Evolutionary conservation across 202 grass and related monocot genomes (phyloP), one percentile per base, ranked within the genome.

Genomic region (Cymbopogon flexuosus): DNA sequence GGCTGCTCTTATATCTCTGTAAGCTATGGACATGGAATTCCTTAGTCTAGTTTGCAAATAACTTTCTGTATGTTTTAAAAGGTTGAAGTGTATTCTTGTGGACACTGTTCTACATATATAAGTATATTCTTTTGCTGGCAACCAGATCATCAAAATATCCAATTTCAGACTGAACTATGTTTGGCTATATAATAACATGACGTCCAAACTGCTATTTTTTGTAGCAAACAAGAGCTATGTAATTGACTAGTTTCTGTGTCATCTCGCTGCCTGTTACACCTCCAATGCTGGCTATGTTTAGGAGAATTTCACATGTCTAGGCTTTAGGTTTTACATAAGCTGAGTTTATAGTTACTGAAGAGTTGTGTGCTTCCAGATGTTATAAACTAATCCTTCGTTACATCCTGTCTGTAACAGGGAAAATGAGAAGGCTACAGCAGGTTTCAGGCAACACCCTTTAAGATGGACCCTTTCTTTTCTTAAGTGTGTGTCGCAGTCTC

Each of bases 381-480:
- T 27, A 5, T 8, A 51, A 75, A 49, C 11, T 80, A 59, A 82
- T 60, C 42, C 42, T 45, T 8, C 12, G 0, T 45, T 45, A 73
- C 27, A 81, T 71, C 67, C 54, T 83, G 24, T 78, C 78, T 80
- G 62, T 79, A 45, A n/a, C 82, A 94, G 92, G 84, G 94, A 91
- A 8, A 91, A 80, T 70, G 90, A 94, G 78, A 91, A 70, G 77
- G 69, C 68, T 80, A 40, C 71, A 72, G 19, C 49, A 76, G 81
- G 70, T 60, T 84, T 68, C 15, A 90, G 72, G 33, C 86, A 91
- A 24, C 78, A 93, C 79, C 84, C 88, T 86, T 68, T 92, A 80
- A 88, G 90, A 86, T 90, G 89, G 88, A 49, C 90, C 36, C 88
- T 97, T 83, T 97, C 94, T 86, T 97, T 97, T 94, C 92, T 97